Percentiles rank a stretch among this genome's conserved stretches.
Evolutionary conservation across 495 filamentous ascomycete genomes (phyloP).

Genomic region (Penicillium coprophilum): DNA sequence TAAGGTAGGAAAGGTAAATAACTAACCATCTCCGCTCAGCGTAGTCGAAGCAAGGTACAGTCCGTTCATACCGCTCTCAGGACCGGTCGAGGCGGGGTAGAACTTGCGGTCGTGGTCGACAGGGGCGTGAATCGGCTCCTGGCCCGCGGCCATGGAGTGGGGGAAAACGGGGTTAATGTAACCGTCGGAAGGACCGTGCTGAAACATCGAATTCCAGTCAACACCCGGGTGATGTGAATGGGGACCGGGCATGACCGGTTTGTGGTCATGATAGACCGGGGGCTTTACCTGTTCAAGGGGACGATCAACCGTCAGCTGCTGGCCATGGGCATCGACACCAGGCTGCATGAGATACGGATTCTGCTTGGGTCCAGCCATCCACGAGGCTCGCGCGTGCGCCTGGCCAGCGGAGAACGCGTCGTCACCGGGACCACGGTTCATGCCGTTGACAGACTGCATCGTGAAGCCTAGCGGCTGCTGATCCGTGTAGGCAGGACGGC

Average conservation of each 20-base stretch:
- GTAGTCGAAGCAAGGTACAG: constrained; percentile 50
- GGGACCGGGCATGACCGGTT: constrained; percentile 47
- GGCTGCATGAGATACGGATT: constrained; percentile 50
- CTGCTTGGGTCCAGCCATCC: constrained; percentile 50
- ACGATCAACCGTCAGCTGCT: constrained; percentile 52
- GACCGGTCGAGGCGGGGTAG: constrained; percentile 45
- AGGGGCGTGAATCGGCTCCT: constrained; percentile 48
- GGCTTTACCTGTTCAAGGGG: constrained; percentile 52
- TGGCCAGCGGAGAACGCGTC: constrained; percentile 42
- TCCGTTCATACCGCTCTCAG: constrained; percentile 48
- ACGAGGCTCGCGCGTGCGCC: constrained; percentile 42
- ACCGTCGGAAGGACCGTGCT: constrained; percentile 61
- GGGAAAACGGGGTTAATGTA: constrained; percentile 62
- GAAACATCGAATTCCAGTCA: constrained; percentile 75
- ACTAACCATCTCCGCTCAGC: constrained; percentile 48
- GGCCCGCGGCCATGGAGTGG: constrained; percentile 49
- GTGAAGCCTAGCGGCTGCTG: constrained; percentile 49
- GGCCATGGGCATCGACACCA: constrained; percentile 42
- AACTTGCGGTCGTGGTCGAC: constrained; percentile 49
- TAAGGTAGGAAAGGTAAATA: constrained; percentile 4
- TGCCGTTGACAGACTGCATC: constrained; percentile 49
- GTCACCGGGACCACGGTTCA: constrained; percentile 45
- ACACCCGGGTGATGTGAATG: constrained; percentile 45
- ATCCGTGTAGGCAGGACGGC: constrained; percentile 42
- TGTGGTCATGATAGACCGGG: constrained; percentile 43